A percentile compares a stretch with the other conserved stretches of the same genome.
Evolutionary conservation across 352 stramenopile genomes (phyloP).

Genomic region (Blastocystis sp.): DNA sequence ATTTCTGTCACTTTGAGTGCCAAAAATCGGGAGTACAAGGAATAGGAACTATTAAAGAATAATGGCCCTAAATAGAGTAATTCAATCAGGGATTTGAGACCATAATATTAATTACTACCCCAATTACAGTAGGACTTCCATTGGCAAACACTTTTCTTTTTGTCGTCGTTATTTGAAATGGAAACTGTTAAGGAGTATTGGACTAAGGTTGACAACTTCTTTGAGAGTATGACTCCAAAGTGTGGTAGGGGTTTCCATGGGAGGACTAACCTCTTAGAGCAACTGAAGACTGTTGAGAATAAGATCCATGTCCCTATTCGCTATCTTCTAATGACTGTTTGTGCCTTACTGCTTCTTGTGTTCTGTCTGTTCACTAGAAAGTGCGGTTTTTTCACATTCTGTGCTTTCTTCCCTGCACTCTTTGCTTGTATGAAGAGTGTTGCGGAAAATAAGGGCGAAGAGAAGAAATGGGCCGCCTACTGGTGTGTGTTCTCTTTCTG

Average conservation of each 20-base stretch:
- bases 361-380: slow-evolving; percentile 21
- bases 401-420: background rate
- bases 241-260: background rate
- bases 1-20: background rate
- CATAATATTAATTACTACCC: background rate
- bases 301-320: slow-evolving; percentile 29
- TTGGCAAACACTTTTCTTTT: background rate
- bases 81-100: background rate
- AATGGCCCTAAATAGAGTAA: background rate
- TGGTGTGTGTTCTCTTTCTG: slow-evolving; percentile 36
- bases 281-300: background rate
- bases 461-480: slow-evolving; percentile 57
- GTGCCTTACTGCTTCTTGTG: background rate
- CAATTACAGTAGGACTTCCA: background rate
- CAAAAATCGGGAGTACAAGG: too few relatives aligned
- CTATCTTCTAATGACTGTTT: slow-evolving; percentile 38
- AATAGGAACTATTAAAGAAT: background rate
- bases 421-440: background rate
- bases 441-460: slow-evolving; percentile 11
- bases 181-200: slow-evolving; percentile 53
- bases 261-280: background rate
- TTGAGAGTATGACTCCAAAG: slow-evolving; percentile 37
- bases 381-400: background rate
- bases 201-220: slow-evolving; percentile 29
- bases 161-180: slow-evolving; percentile 50